A percentile compares a stretch with the other conserved stretches of the same genome.
phyloP scores from a whole-genome alignment of 805 yeast species.

The Metschnikowia henanensis region DNA sequence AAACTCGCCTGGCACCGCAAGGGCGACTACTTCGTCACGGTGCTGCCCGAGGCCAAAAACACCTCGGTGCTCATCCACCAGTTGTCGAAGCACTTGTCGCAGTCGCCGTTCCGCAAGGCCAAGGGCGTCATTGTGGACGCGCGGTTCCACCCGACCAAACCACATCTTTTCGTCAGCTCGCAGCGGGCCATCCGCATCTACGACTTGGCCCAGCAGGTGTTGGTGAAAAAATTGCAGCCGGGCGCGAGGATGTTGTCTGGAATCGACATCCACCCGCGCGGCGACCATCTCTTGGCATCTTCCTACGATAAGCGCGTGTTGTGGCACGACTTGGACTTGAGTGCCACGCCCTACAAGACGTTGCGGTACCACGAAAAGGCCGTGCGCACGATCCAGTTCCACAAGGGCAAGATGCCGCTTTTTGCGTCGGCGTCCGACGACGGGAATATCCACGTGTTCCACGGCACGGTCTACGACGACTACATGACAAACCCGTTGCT shows the following conservation, averaged over 20 bases:
- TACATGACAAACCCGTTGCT: constrained; percentile 92
- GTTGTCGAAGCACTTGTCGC: constrained; percentile 89
- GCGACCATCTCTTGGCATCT: constrained; percentile 90
- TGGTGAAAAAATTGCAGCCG: constrained; percentile 84
- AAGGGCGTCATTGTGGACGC: constrained; percentile 96
- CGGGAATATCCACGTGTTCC: constrained; percentile 91
- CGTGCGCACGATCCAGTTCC: constrained; percentile 85
- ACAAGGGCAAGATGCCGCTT: constrained; percentile 79
- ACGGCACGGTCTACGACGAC: constrained; percentile 94
- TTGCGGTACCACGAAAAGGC: constrained; percentile 94
- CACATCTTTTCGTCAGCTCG: constrained; percentile 89
- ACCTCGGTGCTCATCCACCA: constrained; percentile 93
- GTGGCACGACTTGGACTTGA: constrained; percentile 95
- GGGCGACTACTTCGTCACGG: constrained; percentile 95
- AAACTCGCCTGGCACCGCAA: constrained; percentile 93
- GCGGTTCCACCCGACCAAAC: constrained; percentile 94
- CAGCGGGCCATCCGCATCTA: constrained; percentile 91
- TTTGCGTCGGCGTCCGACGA: constrained; percentile 96
- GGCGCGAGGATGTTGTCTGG: constrained; percentile 95
- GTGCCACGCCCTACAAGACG: constrained; percentile 90
- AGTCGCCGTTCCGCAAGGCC: constrained; percentile 91
- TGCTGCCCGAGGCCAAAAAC: constrained; percentile 91
- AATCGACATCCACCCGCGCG: constrained; percentile 93
- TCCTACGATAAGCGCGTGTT: constrained; percentile 93
- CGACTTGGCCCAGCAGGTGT: constrained; percentile 81